Base-by-base conservation (phyloP, 768 basidiomycete species). In the Mycena chlorophos region DNA sequence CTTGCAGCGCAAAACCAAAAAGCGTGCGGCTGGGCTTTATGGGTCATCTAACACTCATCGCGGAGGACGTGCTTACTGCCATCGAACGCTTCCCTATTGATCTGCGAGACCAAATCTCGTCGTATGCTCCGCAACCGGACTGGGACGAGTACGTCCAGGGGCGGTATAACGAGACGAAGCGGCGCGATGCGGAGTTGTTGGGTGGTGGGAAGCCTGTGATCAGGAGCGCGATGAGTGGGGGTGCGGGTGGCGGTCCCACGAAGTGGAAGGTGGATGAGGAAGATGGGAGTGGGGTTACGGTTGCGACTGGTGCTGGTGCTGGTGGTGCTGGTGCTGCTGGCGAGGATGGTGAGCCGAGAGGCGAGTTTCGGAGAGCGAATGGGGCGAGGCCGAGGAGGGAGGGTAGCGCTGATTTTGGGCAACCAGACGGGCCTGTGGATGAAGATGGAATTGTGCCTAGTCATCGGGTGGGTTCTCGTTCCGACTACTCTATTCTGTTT, bases 1-100 rank as follows among this genome's bases (percentile, higher is more conserved):
- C 8, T 29, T 48, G 29, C 64, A 90, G 88, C 60, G 69, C 81
- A 39, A 86, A 87, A 68, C 85, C 87, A 8, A 88, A 90, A 64
- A 85, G 88, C 20, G 80, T 89, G 30, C 85, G 95, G 26, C 70
- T 96, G 39, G 95, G 94, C 2, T 96, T 92, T 72, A 98, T 98
- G 96, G 96, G 96, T 0, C 95, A 99, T 69, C 80, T 98, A 16
- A 91, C 89, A 13, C 84, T 98, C 61, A 93, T 99, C 63, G 88
- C 94, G 0, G 97, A 98, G 70, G 96, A 98, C 65, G 86, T 97
- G 19, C 87, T 97, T 67, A 85, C 85, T 54, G 90, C 95, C 8
- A 81, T 98, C 56, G 87, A 92, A 20, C 87, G 90, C 50, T 94
- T 91, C 72, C 93, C 95, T 0, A 77, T 81, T 16, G 92, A 94